Base-by-base conservation (phyloP, 768 basidiomycete genomes). In the Dentipellis sp. region DNA sequence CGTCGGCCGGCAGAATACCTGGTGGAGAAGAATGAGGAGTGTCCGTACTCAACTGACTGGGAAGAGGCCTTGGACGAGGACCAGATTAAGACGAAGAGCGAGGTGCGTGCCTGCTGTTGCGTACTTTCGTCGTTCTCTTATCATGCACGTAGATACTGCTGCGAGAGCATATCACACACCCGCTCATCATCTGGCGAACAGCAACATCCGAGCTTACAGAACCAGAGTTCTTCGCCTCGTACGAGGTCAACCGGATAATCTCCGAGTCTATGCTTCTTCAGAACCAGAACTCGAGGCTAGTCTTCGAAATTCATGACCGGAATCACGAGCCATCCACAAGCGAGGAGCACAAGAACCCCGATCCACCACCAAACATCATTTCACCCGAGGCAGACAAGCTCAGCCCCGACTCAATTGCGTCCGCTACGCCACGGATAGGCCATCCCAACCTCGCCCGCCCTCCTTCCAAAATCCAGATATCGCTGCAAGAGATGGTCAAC, bases 41-140 rank as follows among this genome's bases (percentile, higher is more conserved):
- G 80, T 51, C 81, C 88, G 1, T 91, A 86, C 62, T 72, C 74
- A n/a, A 75, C 83, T 46, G 75, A 73, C 37, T 94, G 93, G 93
- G 77, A 79, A 51, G 72, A 82, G 4, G 82, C 77, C 7, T 71
- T 94, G 36, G 82, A 89, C 58, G 77, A 84, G 58, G 78, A 79
- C 53, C 78, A 84, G 59, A 80, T 94, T 55, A 78, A 86, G 51
- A 80, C 81, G 56, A 79, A 82, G 68, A 82, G 82, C 65, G 84
- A 89, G 79, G 90, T 88, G 64, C 56, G 77, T 56, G 6, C 29
- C 8, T 35, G 4, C 0, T 34, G 11, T 2, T 36, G 21, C 53
- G 14, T 22, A 12, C 22, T 61, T 36, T 38, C n/a, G 34, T 4
- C 14, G 47, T 21, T 48, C 23, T 39, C 3, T 55, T 36, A 38